phyloP scores from a whole-genome alignment of 1,284 basidiomycete genomes.

The Malassezia cuniculi region DNA sequence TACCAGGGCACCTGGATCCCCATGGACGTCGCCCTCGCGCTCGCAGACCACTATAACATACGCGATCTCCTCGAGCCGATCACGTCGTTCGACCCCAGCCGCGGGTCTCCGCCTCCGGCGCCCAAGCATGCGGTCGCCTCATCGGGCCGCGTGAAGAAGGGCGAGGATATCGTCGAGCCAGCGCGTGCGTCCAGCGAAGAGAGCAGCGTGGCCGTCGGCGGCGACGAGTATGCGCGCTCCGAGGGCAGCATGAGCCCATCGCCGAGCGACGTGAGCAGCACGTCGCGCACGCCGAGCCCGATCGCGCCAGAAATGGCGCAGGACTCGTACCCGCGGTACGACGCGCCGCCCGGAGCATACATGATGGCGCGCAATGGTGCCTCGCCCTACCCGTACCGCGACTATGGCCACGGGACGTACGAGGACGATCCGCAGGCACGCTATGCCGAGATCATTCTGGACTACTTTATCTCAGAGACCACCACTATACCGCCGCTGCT shows the following conservation, averaged over 20 bases:
- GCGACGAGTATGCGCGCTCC: constrained; percentile 49
- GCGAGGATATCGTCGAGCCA: constrained; percentile 27
- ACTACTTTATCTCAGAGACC: constrained; percentile 97
- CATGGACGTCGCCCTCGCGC: constrained; percentile 69
- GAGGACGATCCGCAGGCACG: constrained; percentile 23
- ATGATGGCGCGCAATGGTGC: constrained; percentile 3
- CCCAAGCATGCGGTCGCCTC: constrained; percentile 68
- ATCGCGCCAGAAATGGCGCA: constrained; percentile 19
- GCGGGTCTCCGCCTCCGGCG: constrained; percentile 78
- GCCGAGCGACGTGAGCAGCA: constrained; percentile 69
- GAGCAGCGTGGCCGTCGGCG: constrained; percentile 28
- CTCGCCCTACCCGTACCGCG: constrained; percentile 11
- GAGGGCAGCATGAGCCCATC: constrained; percentile 58
- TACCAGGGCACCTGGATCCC: constrained; percentile 99
- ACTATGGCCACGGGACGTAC: constrained; percentile 3
- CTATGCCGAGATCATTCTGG: constrained; percentile 90
- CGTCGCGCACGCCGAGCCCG: constrained; percentile 77
- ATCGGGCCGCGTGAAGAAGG: constrained; percentile 32
- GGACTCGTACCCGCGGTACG: not conserved
- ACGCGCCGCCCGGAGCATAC: not conserved
- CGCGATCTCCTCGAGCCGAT: constrained; percentile 78
- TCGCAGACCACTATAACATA: constrained; percentile 88
- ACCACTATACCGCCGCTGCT: constrained; percentile 80
- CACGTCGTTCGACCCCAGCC: constrained; percentile 81
- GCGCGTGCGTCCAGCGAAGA: constrained; percentile 39